Base-by-base conservation (phyloP, 805 yeast genomes). In the Candida suzukii region DNA sequence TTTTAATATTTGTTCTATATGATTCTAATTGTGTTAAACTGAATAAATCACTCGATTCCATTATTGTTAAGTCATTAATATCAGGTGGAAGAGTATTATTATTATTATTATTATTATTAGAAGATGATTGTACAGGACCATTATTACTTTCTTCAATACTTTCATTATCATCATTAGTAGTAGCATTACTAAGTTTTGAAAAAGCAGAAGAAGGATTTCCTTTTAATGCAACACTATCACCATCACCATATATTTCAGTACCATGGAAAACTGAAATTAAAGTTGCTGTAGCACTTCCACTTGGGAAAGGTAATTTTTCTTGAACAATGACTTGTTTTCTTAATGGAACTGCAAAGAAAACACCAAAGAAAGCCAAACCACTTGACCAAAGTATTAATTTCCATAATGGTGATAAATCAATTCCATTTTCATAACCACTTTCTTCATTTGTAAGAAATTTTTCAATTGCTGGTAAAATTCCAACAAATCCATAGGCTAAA, bases 211-310 rank as follows among this genome's bases (percentile, higher is more conserved):
- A 5, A 26, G 29, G 14, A 26, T 4, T 26, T 4, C 5, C 8
- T 33, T 9, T 14, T 20, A 26, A 13, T 33, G 32, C n/a, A 11
- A 29, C 6, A 29, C n/a, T 26, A 18, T 38, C 45, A 13, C 41
- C 38, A 2, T 47, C 76, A 17, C 63, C 56, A 39, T 58, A 67
- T 39, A 80, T 58, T 35, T 74, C 76, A 0, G 87, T 77, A 24
- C 84, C 82, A 61, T 86, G 96, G 27, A 91, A 68, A 1, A 93
- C 96, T 1, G 90, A 77, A 18, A 91, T 91, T 49, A 91, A 68
- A 2, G 95, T 88, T 0, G 96, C 98, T 0, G 98, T 93, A 2
- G 99, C 98, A 47, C 86, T 78, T 0, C 99, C 99, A 32, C 95
- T 85, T 0, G 99, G 99, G 55, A 91, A 91, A 2, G 90, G 86